Conservation (phyloP, 371 early-diverging fungal genomes). For the Mortierella sp. region DNA sequence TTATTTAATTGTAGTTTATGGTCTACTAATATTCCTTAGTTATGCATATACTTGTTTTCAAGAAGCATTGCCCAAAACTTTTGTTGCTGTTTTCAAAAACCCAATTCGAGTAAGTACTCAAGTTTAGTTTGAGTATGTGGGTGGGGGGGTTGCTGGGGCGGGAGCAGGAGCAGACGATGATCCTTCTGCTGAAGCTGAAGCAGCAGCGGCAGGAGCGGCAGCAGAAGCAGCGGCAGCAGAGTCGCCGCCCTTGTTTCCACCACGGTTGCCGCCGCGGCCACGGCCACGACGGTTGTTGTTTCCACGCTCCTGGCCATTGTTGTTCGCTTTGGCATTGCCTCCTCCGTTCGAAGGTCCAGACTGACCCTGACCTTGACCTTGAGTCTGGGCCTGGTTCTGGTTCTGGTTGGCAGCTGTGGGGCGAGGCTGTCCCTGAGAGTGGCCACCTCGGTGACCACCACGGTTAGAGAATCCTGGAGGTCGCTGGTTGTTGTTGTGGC, state of each 20-base stretch:
- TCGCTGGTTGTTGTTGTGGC: slow-evolving; percentile 12
- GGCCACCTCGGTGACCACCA: slow-evolving; percentile 30
- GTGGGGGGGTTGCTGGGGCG: neutral
- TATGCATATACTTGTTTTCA: no score
- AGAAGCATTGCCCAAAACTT: neutral
- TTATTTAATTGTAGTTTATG: neutral
- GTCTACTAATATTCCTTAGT: neutral
- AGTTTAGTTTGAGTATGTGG: neutral
- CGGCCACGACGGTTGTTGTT: slow-evolving; percentile 37
- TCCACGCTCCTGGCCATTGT: slow-evolving; percentile 23
- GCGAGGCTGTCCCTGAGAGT: slow-evolving; percentile 9
- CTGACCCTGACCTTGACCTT: neutral
- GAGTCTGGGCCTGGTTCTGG: neutral
- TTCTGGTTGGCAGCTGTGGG: neutral
- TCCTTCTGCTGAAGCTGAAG: neutral
- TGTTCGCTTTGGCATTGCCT: neutral
- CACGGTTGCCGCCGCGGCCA: slow-evolving; percentile 45
- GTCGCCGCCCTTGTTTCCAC: slow-evolving; percentile 23
- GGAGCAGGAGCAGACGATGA: neutral
- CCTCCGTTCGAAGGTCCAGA: slow-evolving; percentile 1
- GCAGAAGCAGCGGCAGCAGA: neutral
- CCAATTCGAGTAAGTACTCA: neutral
- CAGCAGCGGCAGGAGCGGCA: neutral
- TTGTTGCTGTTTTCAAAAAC: neutral
- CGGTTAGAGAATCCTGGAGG: slow-evolving; percentile 20